Percentiles rank a stretch among this genome's conserved stretches.
Evolutionary conservation across 1,139 yeast species (phyloP).

Genomic region (Yamadazyma dendronema): DNA sequence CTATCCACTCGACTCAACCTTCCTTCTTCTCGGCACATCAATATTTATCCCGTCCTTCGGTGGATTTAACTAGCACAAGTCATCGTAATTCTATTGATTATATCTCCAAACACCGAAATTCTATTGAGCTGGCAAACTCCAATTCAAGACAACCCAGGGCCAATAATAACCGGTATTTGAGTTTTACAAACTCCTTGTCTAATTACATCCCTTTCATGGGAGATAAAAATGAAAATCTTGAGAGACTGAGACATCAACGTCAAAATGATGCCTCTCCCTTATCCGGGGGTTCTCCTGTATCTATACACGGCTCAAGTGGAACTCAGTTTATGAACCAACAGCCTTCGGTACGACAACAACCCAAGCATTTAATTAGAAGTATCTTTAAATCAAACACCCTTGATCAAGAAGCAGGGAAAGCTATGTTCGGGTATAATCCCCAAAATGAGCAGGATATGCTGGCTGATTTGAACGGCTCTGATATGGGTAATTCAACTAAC

Average conservation of each 20-base stretch:
- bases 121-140: conserved; percentile 24
- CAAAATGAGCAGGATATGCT: conserved; percentile 2
- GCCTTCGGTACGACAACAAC: conserved; percentile 22
- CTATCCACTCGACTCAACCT: conserved; percentile 45
- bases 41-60: conserved; percentile 36
- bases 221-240: conserved; percentile 25
- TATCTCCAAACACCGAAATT: conserved; percentile 25
- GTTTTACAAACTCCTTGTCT: conserved; percentile 39
- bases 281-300: neutral
- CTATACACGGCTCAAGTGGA: neutral
- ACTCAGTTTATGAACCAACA: conserved; percentile 9
- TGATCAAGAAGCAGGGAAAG: conserved; percentile 4
- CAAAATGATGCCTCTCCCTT: conserved; percentile 11
- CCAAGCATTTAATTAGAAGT: conserved; percentile 40
- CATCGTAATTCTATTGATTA: conserved; percentile 37
- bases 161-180: conserved; percentile 25
- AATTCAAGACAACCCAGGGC: conserved; percentile 12
- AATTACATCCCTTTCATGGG: conserved; percentile 48
- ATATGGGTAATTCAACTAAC: too few relatives aligned
- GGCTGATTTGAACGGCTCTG: too few relatives aligned
- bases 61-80: conserved; percentile 34
- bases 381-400: conserved; percentile 35
- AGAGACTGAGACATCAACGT: neutral
- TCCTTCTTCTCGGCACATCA: conserved; percentile 49
- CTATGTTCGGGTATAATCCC: conserved; percentile 1